Base-by-base conservation (phyloP, 805 yeast species). In the Cyberlindnera mycetangii region DNA sequence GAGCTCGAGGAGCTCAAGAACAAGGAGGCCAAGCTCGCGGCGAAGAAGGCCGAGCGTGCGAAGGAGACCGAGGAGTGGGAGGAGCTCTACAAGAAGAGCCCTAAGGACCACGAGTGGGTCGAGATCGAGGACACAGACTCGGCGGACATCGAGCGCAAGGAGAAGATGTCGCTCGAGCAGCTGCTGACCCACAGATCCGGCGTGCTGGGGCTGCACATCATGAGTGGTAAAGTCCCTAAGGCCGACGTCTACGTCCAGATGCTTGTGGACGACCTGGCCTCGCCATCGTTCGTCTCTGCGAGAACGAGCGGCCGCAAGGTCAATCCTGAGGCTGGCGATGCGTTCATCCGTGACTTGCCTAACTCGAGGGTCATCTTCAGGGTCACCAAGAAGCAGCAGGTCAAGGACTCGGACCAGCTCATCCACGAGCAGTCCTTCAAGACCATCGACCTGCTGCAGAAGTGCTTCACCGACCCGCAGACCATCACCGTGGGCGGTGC, bases 311-410 rank as follows among this genome's bases (percentile, higher is more conserved):
- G 77, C 25, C 72, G 74, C 40, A 59, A 50, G 11, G 60, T 85
- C 24, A 56, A 71, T 19, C 58, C 73, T 14, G 76, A 78, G n/a
- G 60, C 65, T 19, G 84, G 81, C 17, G 78, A 74, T 48, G 77
- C 76, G 0, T 85, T 85, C 52, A 70, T 86, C 39, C 77, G 95
- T 62, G 93, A 86, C 60, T 71, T 86, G 55, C 74, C 76, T 33
- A 72, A 84, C 59, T 82, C 89, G 30, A 69, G 64, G 38, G 51
- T 78, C 34, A 64, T 78, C 30, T 66, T 86, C 51, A 72, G 92
- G 60, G 59, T 81, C n/a, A 64, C 85, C 2, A 76, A 73, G 44
- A 75, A 69, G 41, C 72, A 70, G 16, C 70, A 71, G 27, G 79
- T 78, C 12, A 70, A 64, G 22, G 67, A 66, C 18, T 62, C 65